Percentiles rank a stretch among this genome's conserved stretches.
Conservation (phyloP, 2,329 filamentous ascomycete genomes). For the Aspergillus ochraceus region DNA sequence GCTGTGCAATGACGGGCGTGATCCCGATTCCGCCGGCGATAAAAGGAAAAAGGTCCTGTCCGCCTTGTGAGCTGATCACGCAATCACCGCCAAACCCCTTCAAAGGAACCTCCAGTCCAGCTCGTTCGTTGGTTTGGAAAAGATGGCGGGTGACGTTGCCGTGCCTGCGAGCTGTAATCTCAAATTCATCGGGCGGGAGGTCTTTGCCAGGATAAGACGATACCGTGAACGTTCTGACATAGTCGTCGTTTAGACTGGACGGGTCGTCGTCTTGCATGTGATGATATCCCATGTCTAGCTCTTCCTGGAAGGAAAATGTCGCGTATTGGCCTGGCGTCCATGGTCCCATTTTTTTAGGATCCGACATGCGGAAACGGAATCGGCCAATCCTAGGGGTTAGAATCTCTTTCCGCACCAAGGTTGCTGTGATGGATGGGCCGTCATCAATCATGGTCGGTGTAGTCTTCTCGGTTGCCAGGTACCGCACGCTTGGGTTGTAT, state of each 20-base stretch:
- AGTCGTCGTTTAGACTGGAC: slow-evolving; percentile 79
- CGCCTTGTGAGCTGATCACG: slow-evolving; percentile 33
- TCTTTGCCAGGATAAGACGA: slow-evolving; percentile 56
- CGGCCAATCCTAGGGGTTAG: slow-evolving; percentile 68
- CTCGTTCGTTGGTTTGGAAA: slow-evolving; percentile 56
- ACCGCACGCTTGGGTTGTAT: slow-evolving; percentile 75
- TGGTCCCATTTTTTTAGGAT: slow-evolving; percentile 32
- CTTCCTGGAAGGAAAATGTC: slow-evolving; percentile 68
- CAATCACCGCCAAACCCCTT: slow-evolving; percentile 73
- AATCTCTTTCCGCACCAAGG: slow-evolving; percentile 56
- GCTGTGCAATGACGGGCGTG: slow-evolving; percentile 74
- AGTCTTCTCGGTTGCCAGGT: slow-evolving; percentile 59
- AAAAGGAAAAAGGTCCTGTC: slow-evolving; percentile 55
- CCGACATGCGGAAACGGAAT: slow-evolving; percentile 58
- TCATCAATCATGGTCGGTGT: slow-evolving; percentile 13
- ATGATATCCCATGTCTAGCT: slow-evolving; percentile 71
- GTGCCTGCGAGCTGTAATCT: slow-evolving; percentile 70
- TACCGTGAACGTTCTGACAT: slow-evolving; percentile 78
- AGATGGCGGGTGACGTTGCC: slow-evolving; percentile 69
- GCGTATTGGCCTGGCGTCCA: slow-evolving; percentile 76
- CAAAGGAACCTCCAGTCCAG: slow-evolving; percentile 63
- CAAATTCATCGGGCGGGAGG: slow-evolving; percentile 53
- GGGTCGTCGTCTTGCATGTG: slow-evolving; percentile 86
- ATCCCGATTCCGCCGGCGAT: slow-evolving; percentile 80
- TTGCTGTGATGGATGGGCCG: slow-evolving; percentile 46